Evolutionary conservation across 306 rosid species (phyloP), one percentile per base, ranked within the genome.

Genomic region (Pterocarpus macrocarpus): DNA sequence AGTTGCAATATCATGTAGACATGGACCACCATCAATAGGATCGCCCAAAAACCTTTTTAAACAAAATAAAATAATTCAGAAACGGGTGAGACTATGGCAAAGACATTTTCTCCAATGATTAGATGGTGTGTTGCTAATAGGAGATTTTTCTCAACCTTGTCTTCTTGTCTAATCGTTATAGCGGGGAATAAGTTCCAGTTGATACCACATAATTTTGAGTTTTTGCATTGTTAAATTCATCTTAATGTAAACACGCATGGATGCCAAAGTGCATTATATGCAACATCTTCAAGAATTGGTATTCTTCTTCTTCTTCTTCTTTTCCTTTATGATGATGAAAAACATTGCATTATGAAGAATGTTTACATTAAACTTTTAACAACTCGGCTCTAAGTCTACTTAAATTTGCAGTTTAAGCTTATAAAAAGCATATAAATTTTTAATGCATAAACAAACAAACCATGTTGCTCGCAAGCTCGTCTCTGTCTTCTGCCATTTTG

Each of bases 101-200:
- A 81, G 70, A 78, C 86, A 73, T 17, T 81, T 83, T 77, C 81
- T 77, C 83, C 85, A 77, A 83, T 86, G 85, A 86, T 86, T 86
- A 82, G 84, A 73, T 73, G 49, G 71, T 69, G 59, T 80, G 81
- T 35, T 83, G 78, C 62, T 78, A 73, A 64, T 15, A 80, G 34
- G 61, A 80, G 75, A 69, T 47, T 61, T 74, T 74, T 69, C 82
- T 44, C 72, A 61, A 63, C 73, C 81, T 80, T 86, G 89, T 86
- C 81, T 61, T 83, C 72, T 83, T 86, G 83, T 84, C 79, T 17
- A 52, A 72, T 59, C 87, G 77, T 76, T 83, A 22, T 22, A 13
- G 33, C 64, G 22, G 70, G 57, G 90, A 86, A 86, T 83, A 63
- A 45, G 0, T 72, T 62, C 72, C 72, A 50, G 32, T 72, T 33